Evolutionary conservation across 2,329 filamentous ascomycete species (phyloP), one percentile per base, ranked within the genome.

Genomic region (Xylaria polymorpha): DNA sequence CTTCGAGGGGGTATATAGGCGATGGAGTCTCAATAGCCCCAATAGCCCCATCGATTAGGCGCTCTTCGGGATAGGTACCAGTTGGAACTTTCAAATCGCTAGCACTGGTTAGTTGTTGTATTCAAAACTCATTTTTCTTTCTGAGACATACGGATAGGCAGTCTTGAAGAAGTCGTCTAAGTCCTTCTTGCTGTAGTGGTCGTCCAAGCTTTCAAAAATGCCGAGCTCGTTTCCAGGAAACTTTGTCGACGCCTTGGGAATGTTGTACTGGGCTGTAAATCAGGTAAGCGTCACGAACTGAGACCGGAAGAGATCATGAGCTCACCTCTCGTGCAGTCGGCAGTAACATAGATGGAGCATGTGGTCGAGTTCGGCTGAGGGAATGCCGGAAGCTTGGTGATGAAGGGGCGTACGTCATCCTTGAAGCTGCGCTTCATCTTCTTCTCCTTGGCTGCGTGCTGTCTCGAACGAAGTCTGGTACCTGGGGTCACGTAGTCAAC

Each of bases 131-230:
- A 9, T 2, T 3, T 2, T 9, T 20, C 14, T 14, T 22, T 46
- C 29, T 8, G n/a, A 22, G 14, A 81, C 80, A 7, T 72, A 76
- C 44, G 74, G 75, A 46, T 74, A 74, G 9, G 71, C 69, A 14
- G 64, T 71, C 8, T 55, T 59, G 66, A 79, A 79, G 72, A 79
- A 81, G 3, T 74, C 69, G 53, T 81, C 73, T 46, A 82, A 74
- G 64, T 82, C 80, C 8, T 66, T 39, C 43, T 77, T 76, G 66
- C 79, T 78, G 22, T 79, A 77, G 64, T 82, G 83, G 53, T 77
- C 77, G 57, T 81, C 80, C 22, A 79, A 71, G 20, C 80, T 77
- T 67, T 83, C 79, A 46, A 74, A 76, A n/a, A 76, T 71, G n/a
- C 74, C 74, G 15, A 76, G 72, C 48, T 75, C 67, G 64, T 76